Evolutionary conservation across 1,139 yeast genomes (phyloP), one percentile per base, ranked within the genome.

Genomic region (Saccharomyces pastorianus): DNA sequence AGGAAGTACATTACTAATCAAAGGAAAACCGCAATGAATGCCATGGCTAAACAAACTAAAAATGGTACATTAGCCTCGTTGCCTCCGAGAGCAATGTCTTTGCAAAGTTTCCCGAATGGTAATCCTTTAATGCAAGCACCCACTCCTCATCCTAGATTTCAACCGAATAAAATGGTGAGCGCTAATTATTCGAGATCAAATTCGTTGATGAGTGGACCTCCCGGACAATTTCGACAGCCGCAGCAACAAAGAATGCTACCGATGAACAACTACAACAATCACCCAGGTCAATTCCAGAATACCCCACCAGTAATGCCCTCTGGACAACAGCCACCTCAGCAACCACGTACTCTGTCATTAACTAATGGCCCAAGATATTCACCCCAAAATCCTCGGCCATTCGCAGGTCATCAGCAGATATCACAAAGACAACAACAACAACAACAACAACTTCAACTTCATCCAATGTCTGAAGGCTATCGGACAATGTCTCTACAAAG

Each of bases 1-100:
- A 73, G 95, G 59, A 85, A 84, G 61, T 84, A 79, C 60, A 77
- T 83, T 78, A 83, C 84, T 54, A 82, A 81, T 11, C 85, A 82
- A 67, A 84, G 83, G 73, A 85, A 86, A 64, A 66, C 76, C 68
- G 80, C 80, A 20, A 66, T 77, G 62, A 76, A 76, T 17, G 69
- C 72, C n/a, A 72, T 78, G 51, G 81, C 82, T 1, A 68, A 63
- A 49, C 68, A 67, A 50, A 67, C 65, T 47, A 68, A 61, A 47
- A 25, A 34, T 20, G 47, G 38, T 28, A 61, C 60, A 17, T 31
- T 9, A 29, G 34, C 27, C 20, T 38, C 53, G 11, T 23, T 28
- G 26, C 52, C 52, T 4, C 81, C 83, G 13, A 70, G 88, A 53
- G 75, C 88, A 1, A 82, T 82, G 85, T 81, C 87, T 25, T 67